Percentiles rank a stretch among this genome's conserved stretches.
phyloP scores from a whole-genome alignment of 192 early-diverging fungal genomes.

The Coemansia sp. region DNA sequence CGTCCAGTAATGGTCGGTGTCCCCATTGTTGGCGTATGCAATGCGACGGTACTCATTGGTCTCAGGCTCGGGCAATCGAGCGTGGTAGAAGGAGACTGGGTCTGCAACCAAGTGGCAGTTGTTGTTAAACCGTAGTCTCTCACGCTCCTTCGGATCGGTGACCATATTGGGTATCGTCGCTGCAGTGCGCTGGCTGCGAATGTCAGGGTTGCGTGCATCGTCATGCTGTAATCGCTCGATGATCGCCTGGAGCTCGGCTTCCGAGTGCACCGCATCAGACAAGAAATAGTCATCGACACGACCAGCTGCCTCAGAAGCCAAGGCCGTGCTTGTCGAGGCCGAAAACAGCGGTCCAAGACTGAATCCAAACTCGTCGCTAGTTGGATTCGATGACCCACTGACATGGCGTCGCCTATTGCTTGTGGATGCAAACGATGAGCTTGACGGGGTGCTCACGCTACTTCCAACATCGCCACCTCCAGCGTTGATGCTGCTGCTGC shows the following conservation, averaged over 20 bases:
- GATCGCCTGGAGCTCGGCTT: conserved; percentile 74
- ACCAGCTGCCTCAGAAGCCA: conserved; percentile 3
- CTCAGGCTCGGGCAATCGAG: conserved; percentile 32
- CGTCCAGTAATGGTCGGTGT: conserved; percentile 63
- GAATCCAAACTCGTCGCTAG: conserved; percentile 45
- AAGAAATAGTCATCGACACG: conserved; percentile 52
- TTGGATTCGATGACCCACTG: conserved; percentile 1
- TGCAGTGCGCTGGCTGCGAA: conserved; percentile 68
- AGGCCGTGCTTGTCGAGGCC: conserved; percentile 18
- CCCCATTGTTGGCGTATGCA: conserved; percentile 51
- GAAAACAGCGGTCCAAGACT: conserved; percentile 43
- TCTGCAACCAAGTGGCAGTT: conserved; percentile 59
- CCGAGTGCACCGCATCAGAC: conserved; percentile 72
- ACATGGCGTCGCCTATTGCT: conserved; percentile 20
- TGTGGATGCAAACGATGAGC: conserved; percentile 11
- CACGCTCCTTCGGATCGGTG: conserved; percentile 58
- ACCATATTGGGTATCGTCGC: conserved; percentile 75
- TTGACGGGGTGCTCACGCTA: conserved; percentile 5
- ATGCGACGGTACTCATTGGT: conserved; percentile 17
- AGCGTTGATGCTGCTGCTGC: not conserved
- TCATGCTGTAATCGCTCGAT: conserved; percentile 69
- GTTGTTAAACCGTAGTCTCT: conserved; percentile 59
- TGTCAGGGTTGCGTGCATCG: conserved; percentile 69
- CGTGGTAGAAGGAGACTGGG: conserved; percentile 64
- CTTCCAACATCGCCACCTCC: conserved; percentile 1